Conservation (phyloP, 148 eudicot species). For the Drosera capensis region DNA sequence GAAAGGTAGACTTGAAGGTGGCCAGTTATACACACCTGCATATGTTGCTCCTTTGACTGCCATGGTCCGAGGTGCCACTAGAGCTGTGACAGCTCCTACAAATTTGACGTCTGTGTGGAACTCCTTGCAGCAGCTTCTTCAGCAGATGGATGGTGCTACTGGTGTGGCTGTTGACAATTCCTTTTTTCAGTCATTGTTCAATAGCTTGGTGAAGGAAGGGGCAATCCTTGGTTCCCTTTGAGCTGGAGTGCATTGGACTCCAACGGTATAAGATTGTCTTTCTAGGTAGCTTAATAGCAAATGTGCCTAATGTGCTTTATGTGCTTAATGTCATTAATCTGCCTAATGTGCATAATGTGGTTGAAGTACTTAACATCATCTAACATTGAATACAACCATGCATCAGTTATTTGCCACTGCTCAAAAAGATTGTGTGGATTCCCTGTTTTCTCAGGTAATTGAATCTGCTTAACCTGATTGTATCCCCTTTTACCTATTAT, state of each 20-base stretch:
- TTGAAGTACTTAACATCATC: no score
- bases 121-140: conserved; percentile 72
- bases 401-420: conserved; percentile 80
- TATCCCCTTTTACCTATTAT: background rate
- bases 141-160: conserved; percentile 75
- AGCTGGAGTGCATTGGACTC: conserved; percentile 98
- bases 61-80: conserved; percentile 94
- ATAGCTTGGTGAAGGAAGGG: conserved; percentile 64
- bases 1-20: conserved; percentile 96
- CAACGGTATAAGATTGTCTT: conserved; percentile 39
- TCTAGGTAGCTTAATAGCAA: background rate
- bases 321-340: no score
- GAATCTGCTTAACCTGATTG: background rate
- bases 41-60: conserved; percentile 84
- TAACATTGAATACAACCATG: background rate
- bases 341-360: no score
- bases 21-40: conserved; percentile 89
- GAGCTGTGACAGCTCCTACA: conserved; percentile 77
- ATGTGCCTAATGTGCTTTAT: background rate
- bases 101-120: conserved; percentile 81
- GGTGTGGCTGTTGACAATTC: conserved; percentile 85
- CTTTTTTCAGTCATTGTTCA: conserved; percentile 86
- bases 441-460: conserved; percentile 81
- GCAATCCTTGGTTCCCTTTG: conserved; percentile 86
- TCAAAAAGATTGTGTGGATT: conserved; percentile 86